Evolutionary conservation across 768 basidiomycete species (phyloP), one percentile per base, ranked within the genome.

Genomic region (Boletus vinaceobasis): DNA sequence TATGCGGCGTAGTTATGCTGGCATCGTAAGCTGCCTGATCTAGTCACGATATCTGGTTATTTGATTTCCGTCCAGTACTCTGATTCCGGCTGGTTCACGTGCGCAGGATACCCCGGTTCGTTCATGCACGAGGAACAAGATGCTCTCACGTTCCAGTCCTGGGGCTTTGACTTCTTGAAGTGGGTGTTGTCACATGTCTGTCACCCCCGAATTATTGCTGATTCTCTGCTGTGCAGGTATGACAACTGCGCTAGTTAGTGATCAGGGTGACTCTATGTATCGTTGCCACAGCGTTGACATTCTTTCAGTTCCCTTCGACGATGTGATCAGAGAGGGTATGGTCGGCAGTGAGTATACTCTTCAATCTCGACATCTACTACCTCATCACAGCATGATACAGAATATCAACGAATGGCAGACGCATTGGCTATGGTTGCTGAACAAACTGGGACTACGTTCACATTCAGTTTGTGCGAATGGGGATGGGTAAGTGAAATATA

Each of bases 41-140:
- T 19, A 46, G 15, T 37, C 14, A 39, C 0, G 27, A 43, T 33
- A 14, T 21, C 10, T 27, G 32, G 36, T 36, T 38, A 17, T 44
- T 36, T 39, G 7, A 33, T 48, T 33, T 47, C 29, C 14, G 7
- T 39, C 10, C 29, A 84, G 84, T 86, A 86, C 55, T 80, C 83
- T 55, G 83, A 85, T 65, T 81, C 85, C 0, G 85, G 85, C 15
- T 86, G 84, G 84, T 82, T 78, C 60, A 86, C 85, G 6, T 86
- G 85, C 58, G 73, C 74, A 27, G 61, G 76, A 14, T 85, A 81
- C 61, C 84, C 85, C 2, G 85, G 84, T 37, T 86, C 84, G 4
- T 86, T 73, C 67, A 72, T 75, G 64, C 79, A 86, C 58, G 85
- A 86, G 62, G 79, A 74, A 23, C 76, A 79, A 74, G 85, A 86